These are phyloP conservation scores for Ambrosia trifida DNA, from an alignment of 129 eudicot species.

Conservation along the genomic window DNA sequence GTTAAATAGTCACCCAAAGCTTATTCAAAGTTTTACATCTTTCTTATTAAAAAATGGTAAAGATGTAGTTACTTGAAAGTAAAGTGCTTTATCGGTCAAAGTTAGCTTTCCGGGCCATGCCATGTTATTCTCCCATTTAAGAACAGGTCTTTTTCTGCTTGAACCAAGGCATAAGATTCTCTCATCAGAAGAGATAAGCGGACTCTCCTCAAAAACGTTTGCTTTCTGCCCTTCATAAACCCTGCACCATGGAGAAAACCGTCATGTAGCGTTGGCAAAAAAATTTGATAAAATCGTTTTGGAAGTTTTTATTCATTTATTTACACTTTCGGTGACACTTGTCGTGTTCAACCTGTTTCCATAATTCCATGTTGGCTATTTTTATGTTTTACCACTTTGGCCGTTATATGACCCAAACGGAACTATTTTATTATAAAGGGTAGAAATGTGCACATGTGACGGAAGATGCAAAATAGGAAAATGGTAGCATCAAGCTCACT, in stretches of 20 bases:
- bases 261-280: background rate
- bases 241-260: slow-evolving; percentile 32
- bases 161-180: slow-evolving; percentile 75
- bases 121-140: slow-evolving; percentile 89
- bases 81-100: slow-evolving; percentile 80
- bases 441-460: background rate
- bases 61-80: slow-evolving; percentile 33
- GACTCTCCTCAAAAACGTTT: slow-evolving; percentile 41
- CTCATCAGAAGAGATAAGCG: slow-evolving; percentile 39
- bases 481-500: slow-evolving; percentile 48
- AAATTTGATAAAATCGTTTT: background rate
- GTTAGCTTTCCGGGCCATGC: slow-evolving; percentile 98
- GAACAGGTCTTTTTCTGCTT: slow-evolving; percentile 81
- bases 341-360: too few species aligned
- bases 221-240: slow-evolving; percentile 90
- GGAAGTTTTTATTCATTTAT: background rate
- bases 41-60: background rate
- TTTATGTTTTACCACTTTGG: background rate
- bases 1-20: slow-evolving; percentile 3
- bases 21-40: background rate
- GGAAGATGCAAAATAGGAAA: slow-evolving; percentile 2
- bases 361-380: background rate
- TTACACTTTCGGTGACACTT: too few species aligned
- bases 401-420: background rate
- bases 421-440: background rate